These are phyloP conservation scores for Pyrenochaeta sp. DNA, from an alignment of 2,329 filamentous ascomycete genomes.

Conservation along the genomic window DNA sequence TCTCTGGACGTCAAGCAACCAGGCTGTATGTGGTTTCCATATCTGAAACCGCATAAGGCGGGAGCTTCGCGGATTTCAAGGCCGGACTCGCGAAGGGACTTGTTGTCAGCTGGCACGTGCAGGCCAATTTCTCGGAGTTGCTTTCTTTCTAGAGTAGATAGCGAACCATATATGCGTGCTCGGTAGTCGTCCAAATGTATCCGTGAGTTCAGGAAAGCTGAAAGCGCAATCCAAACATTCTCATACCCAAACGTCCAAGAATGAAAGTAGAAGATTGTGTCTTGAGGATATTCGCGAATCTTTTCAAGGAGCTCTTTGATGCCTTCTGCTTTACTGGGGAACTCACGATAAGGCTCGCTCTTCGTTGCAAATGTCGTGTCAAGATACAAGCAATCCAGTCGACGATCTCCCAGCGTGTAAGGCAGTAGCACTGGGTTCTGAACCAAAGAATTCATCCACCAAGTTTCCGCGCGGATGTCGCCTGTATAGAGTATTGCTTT, in stretches of 20 bases:
- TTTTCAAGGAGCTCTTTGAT: conserved; percentile 76
- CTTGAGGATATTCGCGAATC: conserved; percentile 71
- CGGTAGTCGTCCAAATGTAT: conserved; percentile 89
- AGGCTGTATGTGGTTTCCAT: conserved; percentile 73
- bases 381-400: conserved; percentile 83
- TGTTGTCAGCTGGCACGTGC: conserved; percentile 44
- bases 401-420: conserved; percentile 63
- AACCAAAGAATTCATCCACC: conserved; percentile 80
- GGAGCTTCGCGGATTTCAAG: conserved; percentile 65
- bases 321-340: conserved; percentile 75
- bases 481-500: conserved; percentile 87
- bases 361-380: conserved; percentile 80
- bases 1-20: conserved; percentile 76
- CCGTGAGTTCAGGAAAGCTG: conserved; percentile 72
- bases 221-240: conserved; percentile 86
- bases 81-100: conserved; percentile 41
- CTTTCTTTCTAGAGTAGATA: conserved; percentile 46
- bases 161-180: conserved; percentile 72
- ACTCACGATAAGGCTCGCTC: conserved; percentile 58
- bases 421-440: conserved; percentile 78
- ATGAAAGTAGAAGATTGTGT: conserved; percentile 84
- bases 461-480: conserved; percentile 84
- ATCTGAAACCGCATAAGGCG: conserved; percentile 74
- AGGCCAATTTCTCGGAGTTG: conserved; percentile 44
- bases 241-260: conserved; percentile 96